A percentile compares a stretch with the other conserved stretches of the same genome.
Evolutionary conservation across 2,329 filamentous ascomycete genomes (phyloP).

Genomic region (Colletotrichum tropicicola): DNA sequence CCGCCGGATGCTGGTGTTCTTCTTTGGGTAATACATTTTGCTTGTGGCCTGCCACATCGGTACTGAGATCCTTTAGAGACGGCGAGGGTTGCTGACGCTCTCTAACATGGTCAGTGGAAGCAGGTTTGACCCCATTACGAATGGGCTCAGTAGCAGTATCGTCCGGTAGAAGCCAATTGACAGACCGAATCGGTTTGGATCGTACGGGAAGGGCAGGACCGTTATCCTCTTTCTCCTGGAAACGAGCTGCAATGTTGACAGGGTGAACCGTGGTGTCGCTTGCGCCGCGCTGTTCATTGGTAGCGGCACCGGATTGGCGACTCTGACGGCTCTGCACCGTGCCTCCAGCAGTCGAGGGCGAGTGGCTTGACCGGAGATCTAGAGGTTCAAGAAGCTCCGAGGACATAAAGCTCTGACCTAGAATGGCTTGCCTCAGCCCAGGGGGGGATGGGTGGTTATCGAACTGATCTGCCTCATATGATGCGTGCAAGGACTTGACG

Average conservation of each 20-base stretch:
- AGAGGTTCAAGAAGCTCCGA: background rate
- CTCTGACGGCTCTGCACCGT: constrained; percentile 37
- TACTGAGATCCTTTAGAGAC: background rate
- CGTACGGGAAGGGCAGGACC: background rate
- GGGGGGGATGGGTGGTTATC: background rate
- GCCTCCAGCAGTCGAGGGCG: constrained; percentile 23
- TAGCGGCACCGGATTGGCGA: constrained; percentile 37
- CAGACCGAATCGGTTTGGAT: constrained; percentile 4
- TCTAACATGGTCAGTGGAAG: background rate
- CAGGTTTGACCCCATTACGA: background rate
- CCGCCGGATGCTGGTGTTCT: background rate
- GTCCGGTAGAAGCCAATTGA: constrained; percentile 23
- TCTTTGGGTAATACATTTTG: background rate
- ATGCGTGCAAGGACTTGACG: background rate
- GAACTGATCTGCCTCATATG: background rate
- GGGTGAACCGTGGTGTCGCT: constrained; percentile 38
- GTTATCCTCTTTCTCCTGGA: background rate
- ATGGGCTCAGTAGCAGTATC: background rate
- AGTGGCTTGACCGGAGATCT: background rate
- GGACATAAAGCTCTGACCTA: background rate
- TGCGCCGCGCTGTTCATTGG: constrained; percentile 28
- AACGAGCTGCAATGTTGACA: constrained; percentile 12
- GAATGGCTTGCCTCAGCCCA: constrained; percentile 1
- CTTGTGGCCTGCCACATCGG: background rate
- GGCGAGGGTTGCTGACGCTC: no score